Percentiles rank a stretch among this genome's conserved stretches.
phyloP scores from a whole-genome alignment of 768 basidiomycete genomes.

The Russula sp. region DNA sequence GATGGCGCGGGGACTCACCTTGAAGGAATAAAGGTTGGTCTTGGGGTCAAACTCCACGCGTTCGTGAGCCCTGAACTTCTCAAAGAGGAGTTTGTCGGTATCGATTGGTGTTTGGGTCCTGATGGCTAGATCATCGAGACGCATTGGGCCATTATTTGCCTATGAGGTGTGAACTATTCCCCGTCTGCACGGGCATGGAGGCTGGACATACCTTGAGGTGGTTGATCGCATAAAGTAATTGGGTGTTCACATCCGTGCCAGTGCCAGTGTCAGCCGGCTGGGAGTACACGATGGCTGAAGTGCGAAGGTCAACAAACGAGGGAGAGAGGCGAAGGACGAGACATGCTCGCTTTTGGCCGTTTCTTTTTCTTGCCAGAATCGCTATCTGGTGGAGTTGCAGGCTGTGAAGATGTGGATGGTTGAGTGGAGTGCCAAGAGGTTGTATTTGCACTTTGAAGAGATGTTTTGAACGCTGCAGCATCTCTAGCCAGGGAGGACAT shows the following conservation, averaged over 20 bases:
- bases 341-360: slow-evolving; percentile 55
- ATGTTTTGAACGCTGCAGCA: slow-evolving; percentile 59
- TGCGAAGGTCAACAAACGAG: slow-evolving; percentile 20
- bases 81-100: slow-evolving; percentile 59
- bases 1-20: slow-evolving; percentile 39
- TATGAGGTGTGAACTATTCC: slow-evolving; percentile 23
- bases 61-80: slow-evolving; percentile 79
- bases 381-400: slow-evolving; percentile 29
- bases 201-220: slow-evolving; percentile 57
- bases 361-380: slow-evolving; percentile 40
- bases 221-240: slow-evolving; percentile 77
- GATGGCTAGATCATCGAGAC: slow-evolving; percentile 81
- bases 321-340: slow-evolving; percentile 22
- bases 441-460: slow-evolving; percentile 57
- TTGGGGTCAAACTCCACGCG: slow-evolving; percentile 72
- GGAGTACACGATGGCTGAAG: slow-evolving; percentile 67
- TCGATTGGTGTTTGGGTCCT: slow-evolving; percentile 72
- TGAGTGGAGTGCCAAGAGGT: slow-evolving; percentile 63
- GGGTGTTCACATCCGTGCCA: slow-evolving; percentile 77
- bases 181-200: background rate
- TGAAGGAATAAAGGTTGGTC: slow-evolving; percentile 81
- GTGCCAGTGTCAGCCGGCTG: slow-evolving; percentile 83
- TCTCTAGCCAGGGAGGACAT: slow-evolving; percentile 71
- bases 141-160: slow-evolving; percentile 72
- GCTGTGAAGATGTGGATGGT: slow-evolving; percentile 30